phyloP scores from a whole-genome alignment of 768 basidiomycete genomes.

The Russula sp. region DNA sequence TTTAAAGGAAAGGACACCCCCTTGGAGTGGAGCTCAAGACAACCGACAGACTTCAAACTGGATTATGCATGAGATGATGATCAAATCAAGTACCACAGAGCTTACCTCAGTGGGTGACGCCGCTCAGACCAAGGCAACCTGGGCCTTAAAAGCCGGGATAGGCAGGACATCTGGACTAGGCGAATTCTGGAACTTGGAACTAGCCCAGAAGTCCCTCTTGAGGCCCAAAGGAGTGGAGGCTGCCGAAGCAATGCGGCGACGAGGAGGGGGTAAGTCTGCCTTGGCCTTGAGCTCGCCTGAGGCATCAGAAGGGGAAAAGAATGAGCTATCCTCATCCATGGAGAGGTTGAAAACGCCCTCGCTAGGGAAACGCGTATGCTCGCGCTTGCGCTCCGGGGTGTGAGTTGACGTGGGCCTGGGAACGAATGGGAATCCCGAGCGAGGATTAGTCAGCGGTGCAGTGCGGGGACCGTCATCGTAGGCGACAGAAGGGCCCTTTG shows the following conservation, averaged over 20 bases:
- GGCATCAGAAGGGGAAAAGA: slow-evolving; percentile 42
- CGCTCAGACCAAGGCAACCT: slow-evolving; percentile 30
- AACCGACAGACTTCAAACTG: slow-evolving; percentile 40
- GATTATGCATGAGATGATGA: not conserved
- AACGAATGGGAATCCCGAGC: slow-evolving; percentile 43
- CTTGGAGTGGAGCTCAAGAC: slow-evolving; percentile 41
- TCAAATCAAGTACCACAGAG: not conserved
- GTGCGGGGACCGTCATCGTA: slow-evolving; percentile 46
- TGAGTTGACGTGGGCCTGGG: slow-evolving; percentile 40
- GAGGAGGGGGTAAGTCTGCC: slow-evolving; percentile 33
- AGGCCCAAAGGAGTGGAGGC: slow-evolving; percentile 22
- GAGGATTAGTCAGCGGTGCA: slow-evolving; percentile 45
- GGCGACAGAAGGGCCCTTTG: slow-evolving; percentile 20
- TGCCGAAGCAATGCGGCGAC: slow-evolving; percentile 26
- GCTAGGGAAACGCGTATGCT: slow-evolving; percentile 61
- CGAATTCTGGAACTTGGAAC: slow-evolving; percentile 82
- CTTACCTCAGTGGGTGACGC: slow-evolving; percentile 5
- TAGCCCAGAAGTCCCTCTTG: slow-evolving; percentile 57
- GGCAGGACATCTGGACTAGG: slow-evolving; percentile 81
- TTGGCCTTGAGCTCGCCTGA: slow-evolving; percentile 41
- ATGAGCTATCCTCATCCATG: slow-evolving; percentile 57
- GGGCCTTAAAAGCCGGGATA: slow-evolving; percentile 52
- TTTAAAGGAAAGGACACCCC: slow-evolving; percentile 35
- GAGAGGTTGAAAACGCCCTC: slow-evolving; percentile 76
- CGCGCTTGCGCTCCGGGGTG: slow-evolving; percentile 37